Conservation (phyloP, 345 rosid species). For the Melaleuca quinquenervia region DNA sequence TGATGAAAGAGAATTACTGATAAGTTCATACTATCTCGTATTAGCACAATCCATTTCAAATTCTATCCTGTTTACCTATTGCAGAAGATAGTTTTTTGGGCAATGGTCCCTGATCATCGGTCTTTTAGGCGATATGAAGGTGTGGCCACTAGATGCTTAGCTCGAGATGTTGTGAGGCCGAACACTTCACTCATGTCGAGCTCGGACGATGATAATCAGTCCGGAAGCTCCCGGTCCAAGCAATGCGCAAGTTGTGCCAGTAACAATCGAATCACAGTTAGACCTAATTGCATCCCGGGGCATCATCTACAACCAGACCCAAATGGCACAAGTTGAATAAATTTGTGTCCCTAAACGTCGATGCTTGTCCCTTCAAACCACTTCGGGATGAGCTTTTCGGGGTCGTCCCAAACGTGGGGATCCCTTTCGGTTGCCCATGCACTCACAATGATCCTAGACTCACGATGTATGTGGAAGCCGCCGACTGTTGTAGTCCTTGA, state of each 20-base stretch:
- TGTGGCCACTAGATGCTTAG: constrained; percentile 19
- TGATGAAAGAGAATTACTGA: too few species aligned
- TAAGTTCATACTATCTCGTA: too few species aligned
- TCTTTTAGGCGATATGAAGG: too few species aligned
- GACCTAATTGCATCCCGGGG: constrained; percentile 28
- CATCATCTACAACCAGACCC: constrained; percentile 34
- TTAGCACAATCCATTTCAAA: too few species aligned
- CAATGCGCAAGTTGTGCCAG: constrained; percentile 36
- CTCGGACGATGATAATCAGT: constrained; percentile 5
- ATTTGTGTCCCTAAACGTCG: constrained; percentile 22
- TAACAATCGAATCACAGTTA: constrained; percentile 8
- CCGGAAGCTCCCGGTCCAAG: constrained; percentile 38
- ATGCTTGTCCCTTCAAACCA: constrained; percentile 15
- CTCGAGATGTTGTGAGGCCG: constrained; percentile 14
- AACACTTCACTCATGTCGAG: constrained; percentile 37
- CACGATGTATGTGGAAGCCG: constrained; percentile 18
- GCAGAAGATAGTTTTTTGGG: too few species aligned
- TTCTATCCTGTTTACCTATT: too few species aligned
- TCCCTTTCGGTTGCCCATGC: constrained; percentile 33
- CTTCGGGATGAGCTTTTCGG: constrained; percentile 28
- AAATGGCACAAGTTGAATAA: constrained; percentile 39
- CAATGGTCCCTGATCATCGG: too few species aligned
- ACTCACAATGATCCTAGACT: constrained; percentile 18
- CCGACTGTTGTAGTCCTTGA: constrained; percentile 14
- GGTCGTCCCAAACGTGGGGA: constrained; percentile 14